Base-by-base conservation (phyloP, 805 yeast species). In the Maudiozyma bulderi region DNA sequence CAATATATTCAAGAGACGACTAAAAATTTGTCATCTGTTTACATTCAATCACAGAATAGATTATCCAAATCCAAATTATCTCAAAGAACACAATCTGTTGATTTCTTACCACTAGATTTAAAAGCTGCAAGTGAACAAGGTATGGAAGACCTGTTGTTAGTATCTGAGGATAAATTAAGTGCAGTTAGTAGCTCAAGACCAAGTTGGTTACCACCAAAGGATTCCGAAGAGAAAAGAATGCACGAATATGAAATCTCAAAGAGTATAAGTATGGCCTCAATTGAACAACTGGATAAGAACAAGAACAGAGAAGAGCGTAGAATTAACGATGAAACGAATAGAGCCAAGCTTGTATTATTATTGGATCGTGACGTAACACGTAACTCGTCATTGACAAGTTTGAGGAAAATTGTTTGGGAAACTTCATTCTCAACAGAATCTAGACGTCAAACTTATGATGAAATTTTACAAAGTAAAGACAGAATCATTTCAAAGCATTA, bases 161-260 rank as follows among this genome's bases (percentile, higher is more conserved):
- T 84, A 1, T 82, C 88, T 0, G 74, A 72, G 1, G 84, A 82
- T 57, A 83, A 83, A 55, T 60, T 80, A 37, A 73, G 72, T 28
- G 63, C 67, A 9, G 64, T 82, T 37, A 74, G 82, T 46, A 79
- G 78, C 42, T 75, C 87, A 1, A 72, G 90, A 55, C 90, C 90
- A 3, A 74, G 80, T 45, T 80, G 86, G 76, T 62, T 82, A 43
- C 90, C 90, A 6, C 88, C 88, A 6, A 83, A 83, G 60, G 68
- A 71, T 39, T 58, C 66, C 3, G 61, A 58, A 10, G 90, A 83
- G 57, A 73, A 73, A 40, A 60, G 67, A 34, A 71, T 71, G 49
- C 90, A 83, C 57, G 81, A 80, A 55, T 70, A 66, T 44, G 81
- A 82, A 57, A 73, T 82, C 48, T 67, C 73, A 43, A 70, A 68